Conservation (phyloP, 2,329 filamentous ascomycete genomes). For the Colletotrichum sp. region DNA sequence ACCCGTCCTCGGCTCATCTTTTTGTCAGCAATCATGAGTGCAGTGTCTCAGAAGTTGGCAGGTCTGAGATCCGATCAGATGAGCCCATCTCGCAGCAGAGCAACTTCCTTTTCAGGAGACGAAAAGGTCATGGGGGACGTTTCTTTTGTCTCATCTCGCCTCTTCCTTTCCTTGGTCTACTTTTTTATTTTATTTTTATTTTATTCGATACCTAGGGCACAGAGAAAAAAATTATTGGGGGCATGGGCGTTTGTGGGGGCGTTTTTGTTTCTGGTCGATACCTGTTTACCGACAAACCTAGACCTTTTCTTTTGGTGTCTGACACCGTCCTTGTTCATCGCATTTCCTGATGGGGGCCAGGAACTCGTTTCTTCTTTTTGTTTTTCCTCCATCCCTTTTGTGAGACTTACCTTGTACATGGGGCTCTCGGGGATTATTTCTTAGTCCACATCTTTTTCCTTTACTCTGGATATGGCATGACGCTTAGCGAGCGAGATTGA, state of each 20-base stretch:
- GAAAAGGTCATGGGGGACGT: background rate
- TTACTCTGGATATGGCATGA: background rate
- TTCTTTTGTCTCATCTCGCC: background rate
- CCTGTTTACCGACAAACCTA: background rate
- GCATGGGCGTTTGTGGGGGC: constrained; percentile 4
- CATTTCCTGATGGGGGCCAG: background rate
- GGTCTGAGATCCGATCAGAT: background rate
- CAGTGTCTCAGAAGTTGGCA: background rate
- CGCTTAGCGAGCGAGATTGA: background rate
- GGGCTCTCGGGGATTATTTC: background rate
- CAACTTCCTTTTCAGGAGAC: background rate
- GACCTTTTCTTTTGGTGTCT: background rate
- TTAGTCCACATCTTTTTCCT: background rate
- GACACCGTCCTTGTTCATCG: background rate
- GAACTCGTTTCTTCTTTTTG: background rate
- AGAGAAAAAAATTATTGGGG: background rate
- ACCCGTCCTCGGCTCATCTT: background rate
- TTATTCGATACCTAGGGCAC: background rate
- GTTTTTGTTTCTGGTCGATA: background rate
- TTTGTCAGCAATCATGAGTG: background rate
- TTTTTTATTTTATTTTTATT: background rate
- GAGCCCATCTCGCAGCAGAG: background rate
- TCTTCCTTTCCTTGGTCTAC: background rate
- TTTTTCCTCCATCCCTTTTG: background rate
- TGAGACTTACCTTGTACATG: background rate